Base-by-base conservation (phyloP, 352 stramenopile genomes). In the Blastocystis sp. region DNA sequence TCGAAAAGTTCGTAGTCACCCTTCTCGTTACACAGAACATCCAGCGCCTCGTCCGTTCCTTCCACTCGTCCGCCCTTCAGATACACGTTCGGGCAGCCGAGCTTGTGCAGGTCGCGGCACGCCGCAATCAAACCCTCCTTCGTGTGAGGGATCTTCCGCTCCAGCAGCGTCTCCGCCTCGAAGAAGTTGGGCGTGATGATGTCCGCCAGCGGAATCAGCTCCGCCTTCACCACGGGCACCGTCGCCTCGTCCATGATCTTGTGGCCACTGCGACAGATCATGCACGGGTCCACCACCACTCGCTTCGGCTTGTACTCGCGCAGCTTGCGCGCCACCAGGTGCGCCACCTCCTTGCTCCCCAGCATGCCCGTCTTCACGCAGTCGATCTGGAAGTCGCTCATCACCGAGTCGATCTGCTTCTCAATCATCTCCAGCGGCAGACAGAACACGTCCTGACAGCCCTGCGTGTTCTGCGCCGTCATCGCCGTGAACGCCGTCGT, bases 281-380 rank as follows among this genome's bases (percentile, higher is more conserved):
- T 96, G 36, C 97, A 93, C 0, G 94, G 93, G 88, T 97, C 94
- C 9, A 96, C 89, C n/a, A 97, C 91, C 4, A 97, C 87, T 9
- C 85, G 86, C 8, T 65, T 64, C 18, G 89, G 48, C 38, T 89
- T 53, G n/a, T 90, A 85, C n/a, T 88, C 21, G 36, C 90, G 77
- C 18, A 95, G 77, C 57, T 90, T 88, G 11, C 79, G 57, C 38
- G 90, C 90, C 36, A 96, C 91, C 78, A 90, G 88, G 16, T 91
- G 75, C 4, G 93, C 92, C 72, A 94, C 90, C 57, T 92, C 91
- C 53, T 90, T 89, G 6, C 89, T 95, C 38, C 91, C 92, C 36
- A 97, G 89, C 93, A 97, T 96, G 0, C 94, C 94, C 29, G 95
- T 93, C 90, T 97, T 97, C 81, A 97, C 90, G 27, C 93, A 92